These are phyloP conservation scores for Panellus pusillus DNA, from an alignment of 768 basidiomycete species.

Conservation along the genomic window DNA sequence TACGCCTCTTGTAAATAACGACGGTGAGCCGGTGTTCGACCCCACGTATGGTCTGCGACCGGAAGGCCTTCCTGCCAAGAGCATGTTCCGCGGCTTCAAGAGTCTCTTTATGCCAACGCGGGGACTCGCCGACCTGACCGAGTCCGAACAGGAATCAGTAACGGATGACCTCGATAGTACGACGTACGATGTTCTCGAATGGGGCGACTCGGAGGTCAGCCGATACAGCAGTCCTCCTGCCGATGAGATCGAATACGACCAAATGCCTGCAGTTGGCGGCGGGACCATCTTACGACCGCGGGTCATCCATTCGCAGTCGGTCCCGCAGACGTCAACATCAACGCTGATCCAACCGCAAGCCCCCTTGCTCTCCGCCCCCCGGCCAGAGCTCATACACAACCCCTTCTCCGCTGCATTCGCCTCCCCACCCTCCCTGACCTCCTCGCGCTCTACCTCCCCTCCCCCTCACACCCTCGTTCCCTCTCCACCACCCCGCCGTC, in stretches of 20 bases:
- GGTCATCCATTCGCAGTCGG: slow-evolving; percentile 82
- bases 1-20: slow-evolving; percentile 59
- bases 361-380: slow-evolving; percentile 22
- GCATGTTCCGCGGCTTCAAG: slow-evolving; percentile 76
- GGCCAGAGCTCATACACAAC: slow-evolving; percentile 20
- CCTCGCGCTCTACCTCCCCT: slow-evolving; percentile 19
- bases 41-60: slow-evolving; percentile 95
- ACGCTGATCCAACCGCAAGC: slow-evolving; percentile 9
- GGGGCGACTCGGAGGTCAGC: slow-evolving; percentile 51
- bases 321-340: slow-evolving; percentile 49
- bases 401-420: slow-evolving; percentile 22
- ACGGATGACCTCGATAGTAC: slow-evolving; percentile 36
- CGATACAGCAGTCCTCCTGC: slow-evolving; percentile 39
- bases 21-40: slow-evolving; percentile 53
- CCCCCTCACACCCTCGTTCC: slow-evolving; percentile 21
- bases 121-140: slow-evolving; percentile 78
- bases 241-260: slow-evolving; percentile 70
- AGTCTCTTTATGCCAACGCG: slow-evolving; percentile 67
- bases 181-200: slow-evolving; percentile 68
- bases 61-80: slow-evolving; percentile 85
- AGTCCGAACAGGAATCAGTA: slow-evolving; percentile 50
- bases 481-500: slow-evolving; percentile 24
- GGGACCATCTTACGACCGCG: slow-evolving; percentile 85
- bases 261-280: slow-evolving; percentile 89
- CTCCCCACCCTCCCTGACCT: slow-evolving; percentile 14